phyloP scores from a whole-genome alignment of 129 eudicot genomes.

The Calendula officinalis region DNA sequence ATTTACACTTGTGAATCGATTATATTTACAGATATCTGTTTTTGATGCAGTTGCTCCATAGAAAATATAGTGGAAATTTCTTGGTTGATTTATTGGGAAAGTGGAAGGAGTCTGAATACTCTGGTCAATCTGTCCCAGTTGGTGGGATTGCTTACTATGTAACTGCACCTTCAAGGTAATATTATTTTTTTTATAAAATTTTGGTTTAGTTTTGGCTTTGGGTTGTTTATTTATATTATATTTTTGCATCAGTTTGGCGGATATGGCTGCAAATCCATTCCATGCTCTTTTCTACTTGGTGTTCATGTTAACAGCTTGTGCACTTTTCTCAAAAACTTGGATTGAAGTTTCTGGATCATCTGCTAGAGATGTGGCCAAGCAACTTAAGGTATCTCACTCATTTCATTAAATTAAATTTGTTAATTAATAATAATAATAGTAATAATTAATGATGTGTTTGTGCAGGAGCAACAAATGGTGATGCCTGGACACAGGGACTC shows the following conservation, averaged over 20 bases:
- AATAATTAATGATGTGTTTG: constrained; percentile 1
- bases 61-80: constrained; percentile 69
- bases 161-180: constrained; percentile 73
- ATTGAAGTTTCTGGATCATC: constrained; percentile 73
- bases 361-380: constrained; percentile 71
- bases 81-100: constrained; percentile 72
- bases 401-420: background rate
- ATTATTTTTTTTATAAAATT: background rate
- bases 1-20: too few species aligned
- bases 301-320: constrained; percentile 68
- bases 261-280: constrained; percentile 64
- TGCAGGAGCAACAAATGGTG: constrained; percentile 51
- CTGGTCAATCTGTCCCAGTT: constrained; percentile 63
- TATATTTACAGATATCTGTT: too few species aligned
- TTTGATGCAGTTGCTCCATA: constrained; percentile 53
- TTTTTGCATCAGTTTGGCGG: constrained; percentile 54
- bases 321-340: constrained; percentile 69
- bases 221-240: background rate
- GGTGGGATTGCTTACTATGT: constrained; percentile 76
- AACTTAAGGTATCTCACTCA: constrained; percentile 47
- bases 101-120: constrained; percentile 82
- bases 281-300: constrained; percentile 60
- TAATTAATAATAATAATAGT: background rate
- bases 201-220: background rate
- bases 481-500: constrained; percentile 50